Evolutionary conservation across 2,329 filamentous ascomycete species (phyloP), one percentile per base, ranked within the genome.

Genomic region (Aureobasidium melanogenum): DNA sequence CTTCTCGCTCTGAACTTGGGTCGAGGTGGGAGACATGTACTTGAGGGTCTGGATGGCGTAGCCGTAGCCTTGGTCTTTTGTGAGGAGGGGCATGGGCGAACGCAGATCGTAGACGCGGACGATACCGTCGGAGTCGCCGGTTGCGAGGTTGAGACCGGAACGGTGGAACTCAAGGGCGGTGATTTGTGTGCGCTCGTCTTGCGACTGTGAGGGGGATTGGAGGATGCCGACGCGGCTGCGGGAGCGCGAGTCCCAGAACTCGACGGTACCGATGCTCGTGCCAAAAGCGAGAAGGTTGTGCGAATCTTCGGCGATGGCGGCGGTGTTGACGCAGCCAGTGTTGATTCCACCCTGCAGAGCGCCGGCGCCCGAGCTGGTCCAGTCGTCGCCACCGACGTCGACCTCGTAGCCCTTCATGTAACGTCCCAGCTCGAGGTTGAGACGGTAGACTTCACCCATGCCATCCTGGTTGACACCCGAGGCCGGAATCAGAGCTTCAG

Each of bases 331-430:
- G 55, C 88, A 87, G 15, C 92, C 91, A 0, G 90, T 88, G 62
- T 87, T 82, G 50, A 97, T 89, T 52, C 92, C 89, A 62, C 93
- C 93, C 71, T 97, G 93, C 30, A 97, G 74, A 1, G 91, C 87
- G 39, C 86, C 85, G 19, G 85, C 89, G 3, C 87, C 86, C 68
- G 80, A 67, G 22, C 82, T 81, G 14, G 77, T 77, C 63, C 86
- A 80, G 62, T 96, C 90, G 68, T 97, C 91, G 17, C 87, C 85
- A 26, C 92, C 93, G 8, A 97, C 89, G 67, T 96, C 91, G 8
- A 97, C 79, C 70, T 96, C 90, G 68, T 94, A 97, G 30, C 89
- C 90, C 67, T 89, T 91, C 88, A 99, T 94, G 73, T 96, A 99
- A 57, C 93, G 84, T 51, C 94, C 94, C 34, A 91, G 78, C 71